These are phyloP conservation scores for Aspergillus baeticus DNA, from an alignment of 495 filamentous ascomycete genomes.

Conservation along the genomic window DNA sequence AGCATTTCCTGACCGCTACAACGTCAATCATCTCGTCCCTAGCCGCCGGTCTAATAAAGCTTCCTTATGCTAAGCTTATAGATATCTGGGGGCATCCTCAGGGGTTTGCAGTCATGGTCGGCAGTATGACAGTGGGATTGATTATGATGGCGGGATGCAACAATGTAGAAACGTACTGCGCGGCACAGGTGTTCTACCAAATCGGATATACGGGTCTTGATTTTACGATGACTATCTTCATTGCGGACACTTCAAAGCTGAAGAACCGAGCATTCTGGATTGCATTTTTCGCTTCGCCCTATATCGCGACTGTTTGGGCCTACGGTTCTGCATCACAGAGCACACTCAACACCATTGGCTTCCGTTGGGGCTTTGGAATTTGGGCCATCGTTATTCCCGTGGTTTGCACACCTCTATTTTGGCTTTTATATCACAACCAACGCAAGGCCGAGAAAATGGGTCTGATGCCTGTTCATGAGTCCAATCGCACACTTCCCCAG, in stretches of 20 bases:
- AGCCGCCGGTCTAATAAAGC: slow-evolving; percentile 58
- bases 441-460: slow-evolving; percentile 50
- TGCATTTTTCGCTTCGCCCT: slow-evolving; percentile 54
- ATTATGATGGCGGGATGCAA: slow-evolving; percentile 51
- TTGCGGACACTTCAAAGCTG: slow-evolving; percentile 59
- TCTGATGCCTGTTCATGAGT: slow-evolving; percentile 25
- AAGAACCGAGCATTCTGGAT: slow-evolving; percentile 56
- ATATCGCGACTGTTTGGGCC: slow-evolving; percentile 48
- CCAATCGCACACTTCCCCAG: slow-evolving; percentile 23
- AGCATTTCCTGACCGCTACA: slow-evolving; percentile 32
- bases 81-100: slow-evolving; percentile 61
- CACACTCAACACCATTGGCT: slow-evolving; percentile 24
- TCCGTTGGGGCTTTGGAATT: slow-evolving; percentile 60
- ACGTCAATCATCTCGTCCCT: slow-evolving; percentile 39
- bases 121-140: slow-evolving; percentile 37
- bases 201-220: slow-evolving; percentile 48
- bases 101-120: slow-evolving; percentile 46
- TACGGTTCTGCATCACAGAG: slow-evolving; percentile 9
- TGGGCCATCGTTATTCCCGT: slow-evolving; percentile 58
- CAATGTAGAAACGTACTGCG: slow-evolving; percentile 44
- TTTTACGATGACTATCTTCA: slow-evolving; percentile 55
- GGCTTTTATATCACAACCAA: slow-evolving; percentile 36
- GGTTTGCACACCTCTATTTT: slow-evolving; percentile 45
- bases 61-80: slow-evolving; percentile 65
- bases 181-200: slow-evolving; percentile 51